These are phyloP conservation scores for Exophiala xenobiotica DNA, from an alignment of 2,329 filamentous ascomycete species.

Conservation along the genomic window DNA sequence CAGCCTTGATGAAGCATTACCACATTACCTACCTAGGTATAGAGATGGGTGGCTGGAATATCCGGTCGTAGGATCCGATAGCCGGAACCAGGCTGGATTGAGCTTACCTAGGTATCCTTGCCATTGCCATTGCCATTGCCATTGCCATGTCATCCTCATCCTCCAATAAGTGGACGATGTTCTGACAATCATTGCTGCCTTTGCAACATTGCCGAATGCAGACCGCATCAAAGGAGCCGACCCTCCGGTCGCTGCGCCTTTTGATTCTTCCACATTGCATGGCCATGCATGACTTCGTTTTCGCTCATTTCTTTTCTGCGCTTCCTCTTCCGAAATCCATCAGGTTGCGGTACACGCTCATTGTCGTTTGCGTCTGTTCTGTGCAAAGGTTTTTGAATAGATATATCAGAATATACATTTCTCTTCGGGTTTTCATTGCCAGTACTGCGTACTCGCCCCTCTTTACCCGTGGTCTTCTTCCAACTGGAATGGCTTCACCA, in stretches of 20 bases:
- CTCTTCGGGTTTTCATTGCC: too few relatives aligned
- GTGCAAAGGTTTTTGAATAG: not conserved
- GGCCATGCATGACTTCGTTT: not conserved
- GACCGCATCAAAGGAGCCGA: not conserved
- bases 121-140: too few relatives aligned
- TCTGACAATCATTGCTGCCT: not conserved
- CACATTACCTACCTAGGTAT: too few relatives aligned
- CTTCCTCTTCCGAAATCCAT: too few relatives aligned
- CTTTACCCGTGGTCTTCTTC: not conserved
- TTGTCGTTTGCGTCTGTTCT: too few relatives aligned
- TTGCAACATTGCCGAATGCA: not conserved
- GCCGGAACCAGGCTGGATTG: not conserved
- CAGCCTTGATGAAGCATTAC: too few relatives aligned
- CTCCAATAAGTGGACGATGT: not conserved
- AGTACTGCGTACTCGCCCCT: too few relatives aligned
- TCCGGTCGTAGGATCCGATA: not conserved
- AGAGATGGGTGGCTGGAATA: not conserved
- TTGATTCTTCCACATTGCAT: not conserved
- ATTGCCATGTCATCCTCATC: not conserved
- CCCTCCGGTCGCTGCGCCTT: not conserved
- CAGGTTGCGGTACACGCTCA: too few relatives aligned
- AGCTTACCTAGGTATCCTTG: too few relatives aligned
- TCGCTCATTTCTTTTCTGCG: too few relatives aligned
- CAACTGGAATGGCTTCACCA: slow-evolving; percentile 11
- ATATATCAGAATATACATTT: not conserved